Conservation (phyloP, 2,329 filamentous ascomycete genomes). For the Tolypocladium paradoxum region DNA sequence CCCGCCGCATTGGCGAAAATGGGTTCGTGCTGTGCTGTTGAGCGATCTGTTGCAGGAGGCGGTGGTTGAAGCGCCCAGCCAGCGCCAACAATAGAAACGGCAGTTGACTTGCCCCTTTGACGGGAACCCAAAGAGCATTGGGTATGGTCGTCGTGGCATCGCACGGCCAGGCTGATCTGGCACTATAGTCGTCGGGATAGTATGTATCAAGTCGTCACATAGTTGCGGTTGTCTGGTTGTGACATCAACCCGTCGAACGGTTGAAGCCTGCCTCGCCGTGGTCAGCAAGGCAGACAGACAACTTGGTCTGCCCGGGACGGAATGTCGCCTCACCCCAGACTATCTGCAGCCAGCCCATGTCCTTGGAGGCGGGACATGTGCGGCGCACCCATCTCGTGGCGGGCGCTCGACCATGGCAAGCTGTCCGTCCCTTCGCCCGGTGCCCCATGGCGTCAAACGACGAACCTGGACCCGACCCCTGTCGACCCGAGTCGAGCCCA, state of each 20-base stretch:
- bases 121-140: not conserved
- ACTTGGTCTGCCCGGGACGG: not conserved
- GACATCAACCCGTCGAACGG: not conserved
- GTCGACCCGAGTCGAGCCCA: not conserved
- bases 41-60: not conserved
- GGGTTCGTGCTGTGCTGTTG: not conserved
- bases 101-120: not conserved
- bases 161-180: not conserved
- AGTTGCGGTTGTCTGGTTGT: not conserved
- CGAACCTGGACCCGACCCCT: not conserved
- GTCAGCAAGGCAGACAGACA: not conserved
- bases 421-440: not conserved
- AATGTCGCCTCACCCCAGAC: not conserved
- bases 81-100: not conserved
- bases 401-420: not conserved
- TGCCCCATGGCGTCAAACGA: not conserved
- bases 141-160: not conserved
- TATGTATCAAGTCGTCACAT: no score
- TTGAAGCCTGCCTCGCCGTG: not conserved
- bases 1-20: not conserved
- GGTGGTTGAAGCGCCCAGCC: not conserved
- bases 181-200: not conserved
- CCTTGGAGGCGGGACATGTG: not conserved
- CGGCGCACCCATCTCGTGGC: not conserved
- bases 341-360: not conserved